These are phyloP conservation scores for Cruciata laevipes DNA, from an alignment of 257 asterid species.

Conservation along the genomic window DNA sequence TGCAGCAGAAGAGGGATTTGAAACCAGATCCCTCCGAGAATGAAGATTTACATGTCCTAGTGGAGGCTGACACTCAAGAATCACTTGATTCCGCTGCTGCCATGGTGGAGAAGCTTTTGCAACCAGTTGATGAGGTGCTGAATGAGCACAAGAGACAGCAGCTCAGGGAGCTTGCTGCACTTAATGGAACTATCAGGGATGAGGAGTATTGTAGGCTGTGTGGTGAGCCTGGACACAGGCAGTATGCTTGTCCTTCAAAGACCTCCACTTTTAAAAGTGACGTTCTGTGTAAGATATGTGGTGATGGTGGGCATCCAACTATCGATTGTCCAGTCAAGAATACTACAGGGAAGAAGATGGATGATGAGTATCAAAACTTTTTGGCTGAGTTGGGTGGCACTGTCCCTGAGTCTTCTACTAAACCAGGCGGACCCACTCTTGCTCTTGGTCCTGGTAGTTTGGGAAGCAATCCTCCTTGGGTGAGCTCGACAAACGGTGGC, in stretches of 20 bases:
- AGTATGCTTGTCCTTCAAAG: conserved; percentile 88
- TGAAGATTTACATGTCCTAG: conserved; percentile 91
- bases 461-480: conserved; percentile 84
- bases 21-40: conserved; percentile 81
- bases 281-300: conserved; percentile 84
- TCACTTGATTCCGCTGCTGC: conserved; percentile 89
- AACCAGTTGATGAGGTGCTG: conserved; percentile 95
- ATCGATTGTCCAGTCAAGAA: conserved; percentile 89
- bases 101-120: conserved; percentile 94
- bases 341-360: conserved; percentile 97
- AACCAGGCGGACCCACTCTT: conserved; percentile 44
- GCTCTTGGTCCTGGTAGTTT: conserved; percentile 62
- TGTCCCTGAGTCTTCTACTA: conserved; percentile 56
- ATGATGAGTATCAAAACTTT: conserved; percentile 90
- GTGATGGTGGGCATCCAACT: conserved; percentile 98
- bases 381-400: conserved; percentile 94
- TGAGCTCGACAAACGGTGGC: conserved; percentile 33
- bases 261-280: conserved; percentile 84
- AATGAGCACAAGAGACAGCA: conserved; percentile 97
- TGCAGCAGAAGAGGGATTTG: conserved; percentile 82
- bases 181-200: conserved; percentile 95
- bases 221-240: conserved; percentile 95
- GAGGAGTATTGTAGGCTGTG: conserved; percentile 89
- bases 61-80: conserved; percentile 93
- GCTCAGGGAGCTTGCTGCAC: conserved; percentile 89